These are phyloP conservation scores for Trichoderma brevicompactum DNA, from an alignment of 2,329 filamentous ascomycete species.

Conservation along the genomic window DNA sequence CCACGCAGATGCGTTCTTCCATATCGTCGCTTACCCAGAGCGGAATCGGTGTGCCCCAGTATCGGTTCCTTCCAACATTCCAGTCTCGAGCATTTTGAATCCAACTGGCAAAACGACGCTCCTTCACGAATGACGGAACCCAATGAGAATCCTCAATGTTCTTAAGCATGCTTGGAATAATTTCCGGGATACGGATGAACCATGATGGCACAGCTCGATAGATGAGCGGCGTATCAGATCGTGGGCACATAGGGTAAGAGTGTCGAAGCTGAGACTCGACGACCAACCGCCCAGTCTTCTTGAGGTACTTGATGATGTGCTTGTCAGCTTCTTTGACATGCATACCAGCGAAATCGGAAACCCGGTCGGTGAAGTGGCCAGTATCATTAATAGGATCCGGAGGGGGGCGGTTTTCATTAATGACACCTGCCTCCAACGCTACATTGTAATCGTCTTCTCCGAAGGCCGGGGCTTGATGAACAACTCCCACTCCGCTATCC, in stretches of 20 bases:
- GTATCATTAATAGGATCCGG: constrained; percentile 89
- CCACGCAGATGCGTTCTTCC: constrained; percentile 84
- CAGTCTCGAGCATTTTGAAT: constrained; percentile 89
- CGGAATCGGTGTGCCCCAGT: constrained; percentile 93
- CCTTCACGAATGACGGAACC: constrained; percentile 90
- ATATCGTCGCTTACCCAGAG: constrained; percentile 90
- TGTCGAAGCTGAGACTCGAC: constrained; percentile 88
- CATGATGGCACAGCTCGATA: constrained; percentile 91
- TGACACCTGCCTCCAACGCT: constrained; percentile 74
- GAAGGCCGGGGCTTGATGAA: constrained; percentile 91
- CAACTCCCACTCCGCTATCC: constrained; percentile 89
- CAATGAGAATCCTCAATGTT: constrained; percentile 90
- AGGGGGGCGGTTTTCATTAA: constrained; percentile 76
- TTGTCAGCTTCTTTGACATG: constrained; percentile 94
- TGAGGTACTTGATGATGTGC: constrained; percentile 87
- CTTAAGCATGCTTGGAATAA: constrained; percentile 85
- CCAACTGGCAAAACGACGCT: constrained; percentile 89
- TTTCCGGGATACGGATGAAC: constrained; percentile 87
- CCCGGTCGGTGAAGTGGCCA: constrained; percentile 76
- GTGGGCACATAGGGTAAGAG: constrained; percentile 91
- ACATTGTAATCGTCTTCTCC: constrained; percentile 96
- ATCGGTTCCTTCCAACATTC: constrained; percentile 92
- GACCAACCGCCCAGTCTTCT: constrained; percentile 73
- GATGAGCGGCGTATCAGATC: constrained; percentile 93
- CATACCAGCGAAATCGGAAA: constrained; percentile 80